Percentiles rank a stretch among this genome's conserved stretches.
Conservation (phyloP, 768 basidiomycete genomes). For the Butyriboletus loyo region DNA sequence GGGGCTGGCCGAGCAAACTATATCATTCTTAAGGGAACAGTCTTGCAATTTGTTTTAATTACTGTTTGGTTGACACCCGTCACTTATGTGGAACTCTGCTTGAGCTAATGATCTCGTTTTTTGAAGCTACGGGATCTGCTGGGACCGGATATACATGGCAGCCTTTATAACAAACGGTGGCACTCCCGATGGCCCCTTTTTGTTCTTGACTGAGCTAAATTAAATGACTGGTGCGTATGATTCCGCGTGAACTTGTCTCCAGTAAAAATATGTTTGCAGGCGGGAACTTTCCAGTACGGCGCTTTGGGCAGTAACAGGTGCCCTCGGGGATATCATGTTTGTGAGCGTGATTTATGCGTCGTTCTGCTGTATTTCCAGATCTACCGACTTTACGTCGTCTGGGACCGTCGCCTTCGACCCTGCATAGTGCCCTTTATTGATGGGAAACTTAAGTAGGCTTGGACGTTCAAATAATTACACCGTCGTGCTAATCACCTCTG, state of each 20-base stretch:
- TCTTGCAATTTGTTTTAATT: slow-evolving; percentile 9
- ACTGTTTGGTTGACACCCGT: not conserved
- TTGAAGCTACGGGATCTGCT: slow-evolving; percentile 4
- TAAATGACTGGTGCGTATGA: slow-evolving; percentile 3
- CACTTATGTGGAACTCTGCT: not conserved
- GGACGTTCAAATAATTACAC: not conserved
- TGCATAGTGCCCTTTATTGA: slow-evolving; percentile 3
- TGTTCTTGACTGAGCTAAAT: not conserved
- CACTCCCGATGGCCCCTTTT: not conserved
- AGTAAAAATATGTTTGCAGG: not conserved
- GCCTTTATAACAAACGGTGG: slow-evolving; percentile 6
- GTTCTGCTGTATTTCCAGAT: not conserved
- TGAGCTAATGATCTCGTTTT: not conserved
- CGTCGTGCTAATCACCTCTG: not conserved
- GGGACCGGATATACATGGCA: slow-evolving; percentile 5
- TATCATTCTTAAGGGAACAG: not conserved
- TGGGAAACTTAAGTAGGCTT: not conserved
- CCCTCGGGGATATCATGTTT: slow-evolving; percentile 6
- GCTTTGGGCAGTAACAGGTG: slow-evolving; percentile 3
- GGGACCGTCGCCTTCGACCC: slow-evolving; percentile 1
- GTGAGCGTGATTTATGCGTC: not conserved
- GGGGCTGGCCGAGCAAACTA: not conserved
- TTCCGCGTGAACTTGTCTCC: not conserved
- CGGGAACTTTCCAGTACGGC: slow-evolving; percentile 5
- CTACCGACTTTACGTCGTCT: slow-evolving; percentile 8